A percentile compares a stretch with the other conserved stretches of the same genome.
Conservation (phyloP, 2,329 filamentous ascomycete genomes). For the Sphaerulina musiva region DNA sequence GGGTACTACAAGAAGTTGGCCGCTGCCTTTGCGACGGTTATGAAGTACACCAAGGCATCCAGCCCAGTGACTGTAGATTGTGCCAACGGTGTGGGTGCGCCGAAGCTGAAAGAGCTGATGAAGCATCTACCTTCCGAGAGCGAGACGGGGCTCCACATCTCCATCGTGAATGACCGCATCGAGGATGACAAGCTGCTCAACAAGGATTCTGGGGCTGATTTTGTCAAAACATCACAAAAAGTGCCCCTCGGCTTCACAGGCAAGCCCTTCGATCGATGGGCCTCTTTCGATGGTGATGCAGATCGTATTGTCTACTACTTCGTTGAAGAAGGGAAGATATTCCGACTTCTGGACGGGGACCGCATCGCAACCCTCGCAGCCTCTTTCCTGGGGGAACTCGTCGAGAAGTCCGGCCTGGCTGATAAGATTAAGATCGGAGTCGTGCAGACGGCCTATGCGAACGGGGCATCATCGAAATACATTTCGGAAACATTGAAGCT, state of each 20-base stretch:
- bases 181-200: conserved; percentile 85
- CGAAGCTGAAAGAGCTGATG: conserved; percentile 78
- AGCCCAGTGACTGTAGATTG: conserved; percentile 82
- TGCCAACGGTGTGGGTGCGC: conserved; percentile 92
- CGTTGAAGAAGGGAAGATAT: conserved; percentile 70
- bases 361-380: conserved; percentile 92
- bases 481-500: conserved; percentile 81
- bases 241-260: conserved; percentile 78
- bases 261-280: conserved; percentile 68
- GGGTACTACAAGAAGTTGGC: conserved; percentile 94
- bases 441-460: conserved; percentile 95
- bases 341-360: conserved; percentile 91
- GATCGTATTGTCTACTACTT: conserved; percentile 96
- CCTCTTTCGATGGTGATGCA: conserved; percentile 89
- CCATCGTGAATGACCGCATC: conserved; percentile 87
- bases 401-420: conserved; percentile 69
- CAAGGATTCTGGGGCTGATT: conserved; percentile 87
- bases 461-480: conserved; percentile 88
- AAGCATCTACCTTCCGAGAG: conserved; percentile 67
- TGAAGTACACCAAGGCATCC: conserved; percentile 66
- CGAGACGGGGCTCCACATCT: conserved; percentile 64
- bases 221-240: conserved; percentile 92
- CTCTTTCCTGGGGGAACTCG: conserved; percentile 85
- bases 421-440: conserved; percentile 84
- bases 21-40: conserved; percentile 74